phyloP scores from a whole-genome alignment of 176 grass and related monocot species.

The Eragrostis curvula region DNA sequence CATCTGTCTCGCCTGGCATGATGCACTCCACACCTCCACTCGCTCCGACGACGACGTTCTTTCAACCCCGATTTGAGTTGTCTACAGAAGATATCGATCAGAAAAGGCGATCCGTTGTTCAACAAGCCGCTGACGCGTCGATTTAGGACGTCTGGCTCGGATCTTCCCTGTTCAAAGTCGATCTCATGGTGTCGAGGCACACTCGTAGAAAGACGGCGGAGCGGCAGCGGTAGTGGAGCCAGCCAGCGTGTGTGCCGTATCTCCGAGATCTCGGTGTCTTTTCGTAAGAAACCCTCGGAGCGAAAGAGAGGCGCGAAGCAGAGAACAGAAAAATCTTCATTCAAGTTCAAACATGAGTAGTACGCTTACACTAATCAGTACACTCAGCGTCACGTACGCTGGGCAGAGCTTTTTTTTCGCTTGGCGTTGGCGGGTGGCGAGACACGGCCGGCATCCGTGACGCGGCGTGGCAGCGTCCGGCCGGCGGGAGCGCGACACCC shows the following conservation, averaged over 20 bases:
- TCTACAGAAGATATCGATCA: background rate
- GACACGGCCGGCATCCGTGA: background rate
- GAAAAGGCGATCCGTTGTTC: background rate
- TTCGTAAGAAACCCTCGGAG: too few relatives aligned
- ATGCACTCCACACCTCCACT: background rate
- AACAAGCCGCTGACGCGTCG: constrained; percentile 1
- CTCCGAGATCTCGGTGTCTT: background rate
- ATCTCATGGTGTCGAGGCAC: constrained; percentile 24
- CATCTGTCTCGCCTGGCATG: background rate
- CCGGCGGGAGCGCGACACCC: constrained; percentile 4
- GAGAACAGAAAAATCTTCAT: too few relatives aligned
- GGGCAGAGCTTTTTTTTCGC: background rate
- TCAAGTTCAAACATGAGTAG: background rate
- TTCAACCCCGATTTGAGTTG: background rate
- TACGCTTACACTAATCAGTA: background rate
- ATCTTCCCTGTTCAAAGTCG: background rate
- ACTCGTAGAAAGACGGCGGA: too few relatives aligned
- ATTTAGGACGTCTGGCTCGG: background rate
- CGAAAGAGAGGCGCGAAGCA: too few relatives aligned
- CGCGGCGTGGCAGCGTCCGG: constrained; percentile 18
- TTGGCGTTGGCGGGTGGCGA: background rate
- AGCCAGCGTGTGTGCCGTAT: background rate
- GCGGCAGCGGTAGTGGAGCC: background rate
- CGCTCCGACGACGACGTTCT: background rate
- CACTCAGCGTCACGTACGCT: too few relatives aligned